Evolutionary conservation across 2,329 filamentous ascomycete species (phyloP), one percentile per base, ranked within the genome.

Genomic region (Alternaria arborescens): DNA sequence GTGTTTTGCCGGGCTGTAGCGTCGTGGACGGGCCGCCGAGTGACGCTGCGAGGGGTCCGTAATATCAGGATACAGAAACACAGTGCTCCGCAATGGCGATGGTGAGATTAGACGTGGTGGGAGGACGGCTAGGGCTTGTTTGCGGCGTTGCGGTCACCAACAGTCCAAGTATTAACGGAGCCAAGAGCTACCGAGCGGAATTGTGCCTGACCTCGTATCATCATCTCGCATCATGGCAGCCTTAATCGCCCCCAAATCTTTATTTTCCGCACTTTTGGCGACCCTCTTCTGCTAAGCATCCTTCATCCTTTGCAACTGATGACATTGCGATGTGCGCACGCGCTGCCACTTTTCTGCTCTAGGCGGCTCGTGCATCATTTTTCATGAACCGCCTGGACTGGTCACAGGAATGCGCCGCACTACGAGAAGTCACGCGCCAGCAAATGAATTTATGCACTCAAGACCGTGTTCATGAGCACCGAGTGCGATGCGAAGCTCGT

Each of bases 21-120:
- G 68, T 55, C 50, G 63, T 60, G 61, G 41, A 59, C 51, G 61
- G 60, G 64, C 65, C 64, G 64, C 53, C 14, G 55, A 24, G 44
- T 51, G 43, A 43, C 24, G 54, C 48, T 52, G 58, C 48, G 26
- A 55, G 38, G 28, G 52, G 16, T 40, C 22, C 41, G 34, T 32
- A 28, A 34, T 30, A 43, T 22, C 34, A 41, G 22, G 44, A 7
- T 24, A 20, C 16, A 38, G n/a, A 20, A 40, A 26, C 12, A 43
- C 38, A 41, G 40, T 36, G 28, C 11, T 38, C 41, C 24, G 41
- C 28, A 40, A 40, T 32, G 38, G 60, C 46, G 50, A 55, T 52
- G 48, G 34, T 16, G 30, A 32, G 40, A 40, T 14, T 36, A 47
- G 41, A 20, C 16, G 42, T 58, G 42, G 36, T 53, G 52, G 24